Conservation (phyloP, 345 rosid species). For the Fremontodendron californicum region DNA sequence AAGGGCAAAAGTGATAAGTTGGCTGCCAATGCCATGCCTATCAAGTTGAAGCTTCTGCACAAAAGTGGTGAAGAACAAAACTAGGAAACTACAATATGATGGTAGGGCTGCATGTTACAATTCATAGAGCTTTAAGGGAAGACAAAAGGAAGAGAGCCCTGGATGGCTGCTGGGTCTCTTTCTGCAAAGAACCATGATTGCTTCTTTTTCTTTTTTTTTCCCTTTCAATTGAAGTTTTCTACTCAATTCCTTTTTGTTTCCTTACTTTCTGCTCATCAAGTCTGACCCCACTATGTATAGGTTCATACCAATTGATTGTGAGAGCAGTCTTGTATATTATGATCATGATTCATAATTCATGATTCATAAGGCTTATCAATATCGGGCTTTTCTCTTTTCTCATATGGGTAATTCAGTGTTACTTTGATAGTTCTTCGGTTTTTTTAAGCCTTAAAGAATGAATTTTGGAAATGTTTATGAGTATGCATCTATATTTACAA, state of each 20-base stretch:
- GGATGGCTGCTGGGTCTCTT: constrained; percentile 8
- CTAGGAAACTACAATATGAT: background rate
- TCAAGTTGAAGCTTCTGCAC: background rate
- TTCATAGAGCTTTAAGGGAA: background rate
- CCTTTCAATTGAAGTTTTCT: constrained; percentile 5
- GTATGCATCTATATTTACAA: no score
- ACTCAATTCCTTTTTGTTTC: background rate
- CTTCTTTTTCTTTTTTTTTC: background rate
- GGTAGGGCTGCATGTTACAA: background rate
- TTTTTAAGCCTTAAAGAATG: background rate
- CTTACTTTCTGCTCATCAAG: background rate
- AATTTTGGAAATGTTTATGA: background rate
- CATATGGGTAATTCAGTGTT: background rate
- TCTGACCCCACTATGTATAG: background rate
- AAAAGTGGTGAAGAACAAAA: background rate
- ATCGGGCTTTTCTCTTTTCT: background rate
- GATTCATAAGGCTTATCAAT: constrained; percentile 3
- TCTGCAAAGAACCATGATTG: constrained; percentile 3
- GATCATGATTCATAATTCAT: background rate
- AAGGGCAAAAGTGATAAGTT: background rate
- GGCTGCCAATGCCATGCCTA: background rate
- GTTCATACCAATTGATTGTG: constrained; percentile 4
- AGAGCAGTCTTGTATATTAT: background rate
- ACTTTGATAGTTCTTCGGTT: background rate
- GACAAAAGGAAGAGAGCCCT: background rate